phyloP scores from a whole-genome alignment of 2,329 filamentous ascomycete species.

The Trichothecium sympodiale region DNA sequence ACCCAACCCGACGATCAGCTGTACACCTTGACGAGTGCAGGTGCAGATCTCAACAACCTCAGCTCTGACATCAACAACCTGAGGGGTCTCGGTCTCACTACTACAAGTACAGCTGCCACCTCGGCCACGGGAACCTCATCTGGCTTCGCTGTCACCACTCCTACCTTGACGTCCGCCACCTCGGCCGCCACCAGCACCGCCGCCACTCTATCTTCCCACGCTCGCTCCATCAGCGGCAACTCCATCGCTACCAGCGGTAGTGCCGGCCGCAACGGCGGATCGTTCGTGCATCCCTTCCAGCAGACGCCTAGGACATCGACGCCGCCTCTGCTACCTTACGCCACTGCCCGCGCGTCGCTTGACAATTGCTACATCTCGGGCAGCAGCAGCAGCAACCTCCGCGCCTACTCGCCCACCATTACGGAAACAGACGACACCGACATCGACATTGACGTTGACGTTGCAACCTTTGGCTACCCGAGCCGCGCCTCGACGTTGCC shows the following conservation, averaged over 20 bases:
- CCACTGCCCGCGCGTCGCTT: slow-evolving; percentile 43
- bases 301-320: slow-evolving; percentile 52
- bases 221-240: slow-evolving; percentile 46
- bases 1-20: slow-evolving; percentile 9
- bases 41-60: background rate
- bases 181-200: background rate
- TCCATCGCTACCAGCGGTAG: slow-evolving; percentile 45
- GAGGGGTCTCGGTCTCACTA: slow-evolving; percentile 19
- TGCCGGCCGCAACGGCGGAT: slow-evolving; percentile 28
- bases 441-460: slow-evolving; percentile 7
- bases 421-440: slow-evolving; percentile 39
- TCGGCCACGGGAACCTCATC: slow-evolving; percentile 1
- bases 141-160: slow-evolving; percentile 18
- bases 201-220: slow-evolving; percentile 37
- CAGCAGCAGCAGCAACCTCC: slow-evolving; percentile 8
- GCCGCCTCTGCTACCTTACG: slow-evolving; percentile 43
- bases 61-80: background rate
- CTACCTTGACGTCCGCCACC: slow-evolving; percentile 1
- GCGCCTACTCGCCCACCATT: slow-evolving; percentile 44
- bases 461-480: too few species aligned
- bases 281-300: slow-evolving; percentile 54
- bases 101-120: background rate
- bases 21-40: too few species aligned
- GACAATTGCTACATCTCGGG: slow-evolving; percentile 28
- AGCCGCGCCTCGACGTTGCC: too few species aligned